These are phyloP conservation scores for Arthrobotrys megalospora DNA, from an alignment of 2,329 filamentous ascomycete genomes.

Conservation along the genomic window DNA sequence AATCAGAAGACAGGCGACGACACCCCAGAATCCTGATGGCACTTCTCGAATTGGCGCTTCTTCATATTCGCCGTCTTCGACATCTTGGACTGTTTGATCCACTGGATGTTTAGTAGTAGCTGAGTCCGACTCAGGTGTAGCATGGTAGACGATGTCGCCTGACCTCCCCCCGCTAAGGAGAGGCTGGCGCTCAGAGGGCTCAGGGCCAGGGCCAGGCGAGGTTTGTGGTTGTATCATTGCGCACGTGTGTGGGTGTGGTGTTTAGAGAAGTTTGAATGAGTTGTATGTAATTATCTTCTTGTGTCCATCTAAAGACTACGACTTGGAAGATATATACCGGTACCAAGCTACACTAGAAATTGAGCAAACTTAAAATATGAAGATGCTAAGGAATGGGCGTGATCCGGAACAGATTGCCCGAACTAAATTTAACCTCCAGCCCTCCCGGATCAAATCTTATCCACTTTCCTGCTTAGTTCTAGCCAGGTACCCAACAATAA, in stretches of 20 bases:
- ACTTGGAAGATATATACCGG: slow-evolving; percentile 5
- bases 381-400: background rate
- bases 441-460: slow-evolving; percentile 1
- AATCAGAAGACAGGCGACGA: slow-evolving; percentile 55
- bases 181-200: slow-evolving; percentile 29
- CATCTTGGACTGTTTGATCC: background rate
- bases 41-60: slow-evolving; percentile 13
- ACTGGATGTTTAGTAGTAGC: slow-evolving; percentile 12
- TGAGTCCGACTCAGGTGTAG: slow-evolving; percentile 1
- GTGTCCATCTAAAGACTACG: background rate
- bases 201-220: slow-evolving; percentile 7
- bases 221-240: slow-evolving; percentile 39
- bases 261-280: background rate
- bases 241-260: background rate
- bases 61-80: slow-evolving; percentile 6
- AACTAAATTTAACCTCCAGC: slow-evolving; percentile 7
- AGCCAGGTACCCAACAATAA: slow-evolving; percentile 17
- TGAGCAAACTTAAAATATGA: background rate
- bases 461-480: slow-evolving; percentile 36
- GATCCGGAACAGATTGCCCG: slow-evolving; percentile 22
- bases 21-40: slow-evolving; percentile 50
- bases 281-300: background rate
- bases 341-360: background rate
- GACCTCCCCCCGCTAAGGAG: slow-evolving; percentile 15
- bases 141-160: slow-evolving; percentile 10